These are phyloP conservation scores for Dunaliella primolecta DNA, from an alignment of 139 green algal genomes.

Conservation along the genomic window DNA sequence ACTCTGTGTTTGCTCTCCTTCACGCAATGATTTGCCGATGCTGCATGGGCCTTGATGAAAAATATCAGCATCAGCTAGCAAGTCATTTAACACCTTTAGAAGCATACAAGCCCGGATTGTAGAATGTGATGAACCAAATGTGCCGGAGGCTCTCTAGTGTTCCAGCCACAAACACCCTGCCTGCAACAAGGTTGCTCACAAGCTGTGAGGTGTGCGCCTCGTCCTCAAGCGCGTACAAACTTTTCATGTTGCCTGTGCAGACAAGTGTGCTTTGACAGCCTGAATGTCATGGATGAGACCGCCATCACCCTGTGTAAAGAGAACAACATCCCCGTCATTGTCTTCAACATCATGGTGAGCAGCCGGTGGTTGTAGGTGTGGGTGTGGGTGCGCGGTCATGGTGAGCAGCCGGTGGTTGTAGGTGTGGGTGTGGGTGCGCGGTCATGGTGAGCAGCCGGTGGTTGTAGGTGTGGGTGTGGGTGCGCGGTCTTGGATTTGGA, in stretches of 20 bases:
- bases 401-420: neutral
- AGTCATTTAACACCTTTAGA: too few species aligned
- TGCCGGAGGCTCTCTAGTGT: too few species aligned
- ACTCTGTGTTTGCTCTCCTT: too few species aligned
- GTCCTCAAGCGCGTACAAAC: too few species aligned
- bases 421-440: neutral
- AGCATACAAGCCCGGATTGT: too few species aligned
- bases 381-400: slow-evolving; percentile 30
- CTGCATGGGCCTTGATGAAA: too few species aligned
- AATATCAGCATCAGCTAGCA: too few species aligned
- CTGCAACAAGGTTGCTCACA: too few species aligned
- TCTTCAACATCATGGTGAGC: slow-evolving; percentile 77
- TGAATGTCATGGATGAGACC: slow-evolving; percentile 93
- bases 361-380: neutral
- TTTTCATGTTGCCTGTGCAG: neutral
- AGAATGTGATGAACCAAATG: too few species aligned
- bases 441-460: slow-evolving; percentile 28
- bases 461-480: neutral
- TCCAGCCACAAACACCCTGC: too few species aligned
- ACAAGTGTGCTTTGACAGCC: slow-evolving; percentile 16
- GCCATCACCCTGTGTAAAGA: slow-evolving; percentile 98
- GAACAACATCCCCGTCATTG: slow-evolving; percentile 93
- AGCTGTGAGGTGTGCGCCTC: too few species aligned
- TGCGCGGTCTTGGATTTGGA: slow-evolving; percentile 40
- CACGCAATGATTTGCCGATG: too few species aligned